Conservation (phyloP, 345 rosid species). For the Jatropha curcas region DNA sequence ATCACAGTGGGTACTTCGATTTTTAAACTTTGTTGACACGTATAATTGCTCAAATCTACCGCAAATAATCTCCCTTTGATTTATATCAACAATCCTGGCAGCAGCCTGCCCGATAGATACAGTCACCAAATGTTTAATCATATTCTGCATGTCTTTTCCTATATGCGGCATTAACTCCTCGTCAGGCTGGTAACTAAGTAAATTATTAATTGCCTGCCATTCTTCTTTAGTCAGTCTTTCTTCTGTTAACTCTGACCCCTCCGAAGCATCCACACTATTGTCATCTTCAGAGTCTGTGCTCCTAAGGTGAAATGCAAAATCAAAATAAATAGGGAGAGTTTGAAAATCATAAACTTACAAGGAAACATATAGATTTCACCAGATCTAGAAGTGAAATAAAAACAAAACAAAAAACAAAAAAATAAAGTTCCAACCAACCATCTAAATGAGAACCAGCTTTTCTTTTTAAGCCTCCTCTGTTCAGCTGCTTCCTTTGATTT, state of each 20-base stretch:
- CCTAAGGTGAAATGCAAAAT: slow-evolving; percentile 45
- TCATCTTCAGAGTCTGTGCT: slow-evolving; percentile 55
- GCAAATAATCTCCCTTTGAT: slow-evolving; percentile 74
- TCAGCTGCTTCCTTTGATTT: slow-evolving; percentile 93
- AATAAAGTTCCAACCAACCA: slow-evolving; percentile 54
- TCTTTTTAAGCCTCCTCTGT: slow-evolving; percentile 68
- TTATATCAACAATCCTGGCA: slow-evolving; percentile 69
- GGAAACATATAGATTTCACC: background rate
- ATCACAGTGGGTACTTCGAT: slow-evolving; percentile 74
- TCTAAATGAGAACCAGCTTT: slow-evolving; percentile 83
- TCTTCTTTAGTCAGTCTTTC: slow-evolving; percentile 89
- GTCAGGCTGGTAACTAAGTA: slow-evolving; percentile 85
- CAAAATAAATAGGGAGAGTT: slow-evolving; percentile 19
- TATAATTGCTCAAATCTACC: slow-evolving; percentile 93
- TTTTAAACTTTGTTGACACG: slow-evolving; percentile 73
- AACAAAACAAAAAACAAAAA: slow-evolving; percentile 14
- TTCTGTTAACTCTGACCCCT: slow-evolving; percentile 48
- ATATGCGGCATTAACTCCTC: slow-evolving; percentile 61
- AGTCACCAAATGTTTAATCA: slow-evolving; percentile 71
- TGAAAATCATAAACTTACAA: background rate
- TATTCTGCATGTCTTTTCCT: slow-evolving; percentile 84
- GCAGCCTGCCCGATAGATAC: slow-evolving; percentile 85
- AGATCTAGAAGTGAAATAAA: background rate
- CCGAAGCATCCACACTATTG: slow-evolving; percentile 44
- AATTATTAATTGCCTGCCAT: slow-evolving; percentile 90